A percentile compares a stretch with the other conserved stretches of the same genome.
Conservation (phyloP, 176 grass and related monocot species). For the Triticum monococcum region DNA sequence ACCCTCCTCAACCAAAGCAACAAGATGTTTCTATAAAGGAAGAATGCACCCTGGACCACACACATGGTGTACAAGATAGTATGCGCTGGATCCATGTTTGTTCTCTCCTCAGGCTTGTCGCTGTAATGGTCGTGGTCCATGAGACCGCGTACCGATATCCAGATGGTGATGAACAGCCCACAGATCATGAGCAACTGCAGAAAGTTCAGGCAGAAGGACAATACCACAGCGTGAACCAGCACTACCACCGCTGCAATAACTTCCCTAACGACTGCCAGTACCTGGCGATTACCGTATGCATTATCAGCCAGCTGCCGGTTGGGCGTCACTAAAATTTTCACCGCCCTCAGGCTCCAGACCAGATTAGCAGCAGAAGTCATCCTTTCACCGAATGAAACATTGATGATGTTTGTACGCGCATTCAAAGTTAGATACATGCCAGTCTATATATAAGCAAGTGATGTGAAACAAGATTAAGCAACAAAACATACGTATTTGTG, state of each 20-base stretch:
- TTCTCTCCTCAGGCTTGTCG: background rate
- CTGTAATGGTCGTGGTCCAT: background rate
- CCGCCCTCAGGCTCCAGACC: no score
- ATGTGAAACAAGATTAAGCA: no score
- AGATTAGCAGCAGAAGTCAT: no score
- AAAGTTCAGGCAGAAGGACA: background rate
- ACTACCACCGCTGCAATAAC: background rate
- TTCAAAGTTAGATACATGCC: no score
- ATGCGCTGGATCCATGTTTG: background rate
- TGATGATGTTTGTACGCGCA: no score
- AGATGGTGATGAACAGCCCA: background rate
- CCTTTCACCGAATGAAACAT: no score
- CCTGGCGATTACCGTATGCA: background rate
- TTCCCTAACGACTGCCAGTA: background rate
- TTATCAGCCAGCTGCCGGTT: background rate
- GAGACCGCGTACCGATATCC: background rate
- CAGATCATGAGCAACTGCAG: fast-evolving
- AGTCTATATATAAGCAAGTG: no score
- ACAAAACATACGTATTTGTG: no score
- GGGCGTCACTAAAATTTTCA: no score
- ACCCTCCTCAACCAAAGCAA: fast-evolving
- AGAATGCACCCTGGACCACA: background rate
- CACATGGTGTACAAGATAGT: background rate
- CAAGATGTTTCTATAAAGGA: background rate
- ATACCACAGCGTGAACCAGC: background rate